A percentile compares a stretch with the other conserved stretches of the same genome.
Evolutionary conservation across 2,329 filamentous ascomycete genomes (phyloP).

Genomic region (Hypoxylon sp.): DNA sequence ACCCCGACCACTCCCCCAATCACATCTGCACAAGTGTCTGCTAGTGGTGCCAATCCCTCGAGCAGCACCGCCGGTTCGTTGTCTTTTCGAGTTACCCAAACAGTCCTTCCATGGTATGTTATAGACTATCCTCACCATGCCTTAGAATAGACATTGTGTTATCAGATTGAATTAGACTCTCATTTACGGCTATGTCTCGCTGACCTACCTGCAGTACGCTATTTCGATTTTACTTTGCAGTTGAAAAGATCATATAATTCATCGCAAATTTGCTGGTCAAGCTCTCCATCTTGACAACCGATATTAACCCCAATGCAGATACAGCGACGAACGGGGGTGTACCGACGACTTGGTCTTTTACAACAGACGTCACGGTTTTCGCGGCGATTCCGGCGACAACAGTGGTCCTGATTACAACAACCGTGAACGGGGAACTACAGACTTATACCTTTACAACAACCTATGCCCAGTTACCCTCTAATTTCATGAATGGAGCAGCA

Average conservation of each 20-base stretch:
- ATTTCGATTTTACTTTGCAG: not conserved
- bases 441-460: slow-evolving; percentile 27
- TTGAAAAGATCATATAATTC: not conserved
- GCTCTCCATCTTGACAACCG: not conserved
- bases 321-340: not conserved
- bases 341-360: slow-evolving; percentile 17
- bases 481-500: not conserved
- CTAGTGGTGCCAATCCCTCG: not conserved
- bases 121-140: not conserved
- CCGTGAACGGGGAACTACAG: not conserved
- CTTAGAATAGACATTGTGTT: not conserved
- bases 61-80: not conserved
- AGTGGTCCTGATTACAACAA: slow-evolving; percentile 9
- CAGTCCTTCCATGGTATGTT: slow-evolving; percentile 23
- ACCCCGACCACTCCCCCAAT: not conserved
- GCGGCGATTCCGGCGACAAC: slow-evolving; percentile 20
- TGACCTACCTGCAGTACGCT: not conserved
- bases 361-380: not conserved
- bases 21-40: not conserved
- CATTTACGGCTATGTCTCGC: not conserved
- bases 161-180: not conserved
- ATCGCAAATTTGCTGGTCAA: not conserved
- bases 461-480: slow-evolving; percentile 17
- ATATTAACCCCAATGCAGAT: slow-evolving; percentile 11
- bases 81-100: slow-evolving; percentile 1